Evolutionary conservation across 805 yeast genomes (phyloP), one percentile per base, ranked within the genome.

Genomic region (Yamadazyma olivae): DNA sequence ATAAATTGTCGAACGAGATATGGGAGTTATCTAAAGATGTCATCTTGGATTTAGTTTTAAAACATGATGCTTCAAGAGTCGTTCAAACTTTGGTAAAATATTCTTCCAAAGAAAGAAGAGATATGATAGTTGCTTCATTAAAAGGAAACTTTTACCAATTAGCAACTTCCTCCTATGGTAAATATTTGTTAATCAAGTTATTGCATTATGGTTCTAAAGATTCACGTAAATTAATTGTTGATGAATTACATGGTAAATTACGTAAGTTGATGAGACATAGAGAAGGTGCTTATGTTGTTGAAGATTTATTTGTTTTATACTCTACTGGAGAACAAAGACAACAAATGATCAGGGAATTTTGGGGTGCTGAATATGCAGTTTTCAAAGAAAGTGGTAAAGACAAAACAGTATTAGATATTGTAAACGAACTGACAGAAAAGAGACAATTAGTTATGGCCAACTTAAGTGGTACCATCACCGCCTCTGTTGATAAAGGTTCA

Each of bases 231-330:
- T 49, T 77, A 24, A 83, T 91, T 38, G 72, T 90, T 38, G 74
- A 82, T 53, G 96, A 89, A 64, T 72, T 91, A 47, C 95, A 89
- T 54, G 99, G 99, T 33, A 81, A 82, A 50, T 76, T 87, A 53
- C 75, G 96, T 59, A 91, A 88, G 63, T 70, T 91, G 40, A 88
- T 91, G 93, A 81, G 95, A 70, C 97, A 91, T 65, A 83, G 85
- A 67, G 98, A 91, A 71, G 99, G 97, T 64, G 98, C 98, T 10
- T 89, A 91, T 53, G 98, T 91, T 26, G 89, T 90, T 46, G 98
- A 91, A 64, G 99, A 91, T 70, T 71, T 87, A 53, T 91, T 71
- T 56, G 86, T 87, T 17, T 75, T 89, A 39, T 91, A 90, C 60
- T 79, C 96, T 8, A 78, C 88, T 17, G 75, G 83, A 20, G 86